These are phyloP conservation scores for Verticillium nonalfalfae DNA, from an alignment of 2,329 filamentous ascomycete genomes.

Conservation along the genomic window DNA sequence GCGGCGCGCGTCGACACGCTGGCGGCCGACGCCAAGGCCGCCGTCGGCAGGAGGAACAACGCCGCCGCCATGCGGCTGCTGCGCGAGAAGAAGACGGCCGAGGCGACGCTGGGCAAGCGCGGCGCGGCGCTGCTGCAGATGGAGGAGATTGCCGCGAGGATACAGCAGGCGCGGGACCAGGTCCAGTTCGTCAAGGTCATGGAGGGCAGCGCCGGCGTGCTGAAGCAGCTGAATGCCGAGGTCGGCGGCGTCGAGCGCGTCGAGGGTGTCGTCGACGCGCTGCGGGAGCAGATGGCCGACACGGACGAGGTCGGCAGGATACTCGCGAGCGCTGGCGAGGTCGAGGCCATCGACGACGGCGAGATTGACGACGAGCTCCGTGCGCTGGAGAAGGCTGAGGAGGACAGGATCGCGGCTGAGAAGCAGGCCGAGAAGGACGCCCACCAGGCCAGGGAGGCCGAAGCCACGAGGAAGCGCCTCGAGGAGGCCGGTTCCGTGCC, in stretches of 20 bases:
- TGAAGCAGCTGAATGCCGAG: slow-evolving; percentile 67
- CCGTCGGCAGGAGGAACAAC: slow-evolving; percentile 67
- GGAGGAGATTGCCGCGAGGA: slow-evolving; percentile 74
- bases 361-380: slow-evolving; percentile 88
- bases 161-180: slow-evolving; percentile 81
- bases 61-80: slow-evolving; percentile 71
- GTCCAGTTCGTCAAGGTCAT: slow-evolving; percentile 79
- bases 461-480: slow-evolving; percentile 40
- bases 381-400: slow-evolving; percentile 59
- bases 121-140: slow-evolving; percentile 72
- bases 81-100: slow-evolving; percentile 75
- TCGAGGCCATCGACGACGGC: slow-evolving; percentile 58
- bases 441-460: slow-evolving; percentile 38
- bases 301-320: slow-evolving; percentile 78
- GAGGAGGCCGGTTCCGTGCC: slow-evolving; percentile 40
- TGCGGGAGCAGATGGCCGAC: slow-evolving; percentile 74
- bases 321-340: slow-evolving; percentile 37
- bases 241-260: slow-evolving; percentile 73
- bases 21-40: slow-evolving; percentile 57
- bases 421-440: slow-evolving; percentile 37
- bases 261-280: slow-evolving; percentile 65
- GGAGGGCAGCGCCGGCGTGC: slow-evolving; percentile 66
- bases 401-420: slow-evolving; percentile 42
- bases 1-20: slow-evolving; percentile 61
- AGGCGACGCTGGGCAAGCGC: slow-evolving; percentile 65